Evolutionary conservation across 169 alveolate species (phyloP).

Genomic region (Plasmodium blacklocki): DNA sequence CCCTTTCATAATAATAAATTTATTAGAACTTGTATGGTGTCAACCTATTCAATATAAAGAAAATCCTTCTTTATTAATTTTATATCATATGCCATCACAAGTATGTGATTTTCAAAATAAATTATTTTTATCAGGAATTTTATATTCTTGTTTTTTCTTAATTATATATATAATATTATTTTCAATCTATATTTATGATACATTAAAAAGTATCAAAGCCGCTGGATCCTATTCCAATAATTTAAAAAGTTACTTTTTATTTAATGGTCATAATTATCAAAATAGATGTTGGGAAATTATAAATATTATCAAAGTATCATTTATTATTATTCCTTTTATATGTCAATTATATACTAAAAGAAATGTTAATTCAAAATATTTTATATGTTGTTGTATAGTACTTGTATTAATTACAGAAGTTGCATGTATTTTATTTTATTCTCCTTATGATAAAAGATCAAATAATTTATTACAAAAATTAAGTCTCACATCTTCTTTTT

Average conservation of each 20-base stretch:
- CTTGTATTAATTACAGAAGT: constrained; percentile 44
- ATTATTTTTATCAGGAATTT: constrained; percentile 66
- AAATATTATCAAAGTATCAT: constrained; percentile 33
- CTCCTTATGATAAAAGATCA: constrained; percentile 76
- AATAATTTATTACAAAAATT: constrained; percentile 49
- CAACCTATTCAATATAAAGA: constrained; percentile 80
- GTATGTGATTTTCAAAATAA: constrained; percentile 76
- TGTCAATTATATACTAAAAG: constrained; percentile 59
- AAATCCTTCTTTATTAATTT: constrained; percentile 67
- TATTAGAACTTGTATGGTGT: constrained; percentile 84
- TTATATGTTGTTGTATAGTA: constrained; percentile 57
- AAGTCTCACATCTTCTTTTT: constrained; percentile 40
- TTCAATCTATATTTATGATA: constrained; percentile 2
- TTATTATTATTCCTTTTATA: constrained; percentile 30
- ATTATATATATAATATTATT: constrained; percentile 37
- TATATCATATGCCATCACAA: constrained; percentile 82
- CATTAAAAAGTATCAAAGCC: constrained; percentile 38
- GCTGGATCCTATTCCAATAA: constrained; percentile 34
- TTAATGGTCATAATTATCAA: constrained; percentile 73
- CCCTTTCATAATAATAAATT: constrained; percentile 80
- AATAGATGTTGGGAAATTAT: constrained; percentile 73
- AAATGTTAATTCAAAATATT: constrained; percentile 46
- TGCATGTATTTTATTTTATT: constrained; percentile 43
- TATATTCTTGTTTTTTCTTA: constrained; percentile 35
- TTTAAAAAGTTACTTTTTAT: constrained; percentile 40